Evolutionary conservation across 176 grass and related monocot genomes (phyloP), one percentile per base, ranked within the genome.

Genomic region (Cenchrus purpureus): DNA sequence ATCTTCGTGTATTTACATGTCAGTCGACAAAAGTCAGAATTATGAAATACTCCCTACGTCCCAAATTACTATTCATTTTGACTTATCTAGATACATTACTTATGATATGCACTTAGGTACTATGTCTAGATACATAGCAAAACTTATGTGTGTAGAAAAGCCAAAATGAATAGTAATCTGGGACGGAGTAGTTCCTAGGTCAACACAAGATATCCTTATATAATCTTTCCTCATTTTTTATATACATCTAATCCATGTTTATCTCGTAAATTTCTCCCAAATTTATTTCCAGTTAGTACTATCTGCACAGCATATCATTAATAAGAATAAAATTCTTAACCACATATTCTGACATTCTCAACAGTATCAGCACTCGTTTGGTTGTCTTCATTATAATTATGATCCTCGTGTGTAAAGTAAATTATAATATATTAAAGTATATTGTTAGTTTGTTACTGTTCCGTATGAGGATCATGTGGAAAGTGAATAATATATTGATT

Each of bases 401-500:
- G 32, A 83, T 32, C 17, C 37, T 40, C 37, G 4, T 40, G 37
- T 40, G 37, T 4, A 40, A 40, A 40, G 37, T 4, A 40, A 40
- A 40, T 40, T 4, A 40, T 4, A 40, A 40, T 2, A 40, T 40
- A 40, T 40, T 40, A 40, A 40, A 40, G 28, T 52, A 60, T 62
- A 76, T 17, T 60, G 12, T 48, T 12, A 80, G 52, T 56, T 19
- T 59, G 5, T 56, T 58, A 13, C 5, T 65, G n/a, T 48, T 79
- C 78, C 70, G 50, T 58, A 59, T 59, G 59, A 79, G 6, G 20
- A 78, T 62, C 44, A 46, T 74, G 61, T 44, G 31, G n/a, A 70
- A 87, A 83, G 13, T 79, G 9, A 89, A 6, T 54, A 12, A 71
- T 16, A 40, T 60, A 44, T 20, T 73, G 65, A 16, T 22, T 44